These are phyloP conservation scores for Xylaria sp. DNA, from an alignment of 2,329 filamentous ascomycete genomes.

Conservation along the genomic window DNA sequence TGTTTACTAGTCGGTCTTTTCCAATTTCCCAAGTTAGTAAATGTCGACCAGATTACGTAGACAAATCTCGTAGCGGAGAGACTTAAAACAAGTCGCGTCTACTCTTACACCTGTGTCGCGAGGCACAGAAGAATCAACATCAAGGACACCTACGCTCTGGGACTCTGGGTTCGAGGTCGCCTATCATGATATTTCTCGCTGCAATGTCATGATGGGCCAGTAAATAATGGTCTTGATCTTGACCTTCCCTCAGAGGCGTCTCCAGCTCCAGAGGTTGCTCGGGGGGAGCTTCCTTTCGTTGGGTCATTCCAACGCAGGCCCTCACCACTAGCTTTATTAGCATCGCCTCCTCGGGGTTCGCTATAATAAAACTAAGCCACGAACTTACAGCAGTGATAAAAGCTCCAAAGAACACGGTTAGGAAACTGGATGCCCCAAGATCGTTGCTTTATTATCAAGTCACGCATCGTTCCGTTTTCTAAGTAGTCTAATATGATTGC, in stretches of 20 bases:
- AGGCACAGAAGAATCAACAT: background rate
- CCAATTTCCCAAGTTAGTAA: background rate
- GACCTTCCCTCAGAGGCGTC: no score
- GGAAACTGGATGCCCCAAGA: background rate
- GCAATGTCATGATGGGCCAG: slow-evolving; percentile 25
- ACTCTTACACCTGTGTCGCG: no score
- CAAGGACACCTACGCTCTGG: slow-evolving; percentile 17
- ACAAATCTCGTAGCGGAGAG: background rate
- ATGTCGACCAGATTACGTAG: background rate
- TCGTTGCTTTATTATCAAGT: background rate
- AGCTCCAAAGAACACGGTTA: slow-evolving; percentile 31
- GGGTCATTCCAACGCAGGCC: slow-evolving; percentile 16
- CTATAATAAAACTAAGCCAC: background rate
- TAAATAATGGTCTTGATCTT: background rate
- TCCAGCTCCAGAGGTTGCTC: slow-evolving; percentile 3
- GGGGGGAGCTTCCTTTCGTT: background rate
- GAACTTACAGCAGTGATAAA: slow-evolving; percentile 26
- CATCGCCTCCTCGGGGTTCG: background rate
- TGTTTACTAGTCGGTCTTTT: slow-evolving; percentile 18
- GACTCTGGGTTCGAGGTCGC: background rate
- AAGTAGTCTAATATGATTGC: slow-evolving; percentile 31
- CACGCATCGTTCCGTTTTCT: slow-evolving; percentile 9
- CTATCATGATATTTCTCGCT: slow-evolving; percentile 18
- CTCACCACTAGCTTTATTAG: slow-evolving; percentile 25
- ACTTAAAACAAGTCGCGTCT: no score